Evolutionary conservation across 2,329 filamentous ascomycete species (phyloP).

Genomic region (Penicillium sp.): DNA sequence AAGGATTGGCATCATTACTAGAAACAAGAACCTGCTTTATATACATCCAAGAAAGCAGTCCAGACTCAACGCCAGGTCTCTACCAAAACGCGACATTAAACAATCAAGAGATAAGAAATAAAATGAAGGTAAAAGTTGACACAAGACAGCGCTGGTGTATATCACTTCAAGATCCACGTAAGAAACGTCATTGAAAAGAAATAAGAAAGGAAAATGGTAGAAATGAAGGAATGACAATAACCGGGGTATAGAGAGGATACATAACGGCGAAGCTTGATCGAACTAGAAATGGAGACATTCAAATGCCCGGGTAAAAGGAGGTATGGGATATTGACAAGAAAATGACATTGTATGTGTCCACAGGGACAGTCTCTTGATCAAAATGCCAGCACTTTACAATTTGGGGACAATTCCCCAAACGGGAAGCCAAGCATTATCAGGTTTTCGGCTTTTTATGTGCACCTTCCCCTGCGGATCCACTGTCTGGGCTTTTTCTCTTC

Average conservation of each 20-base stretch:
- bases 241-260: conserved; percentile 22
- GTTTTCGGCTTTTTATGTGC: conserved; percentile 41
- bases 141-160: conserved; percentile 7
- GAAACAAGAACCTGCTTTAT: conserved; percentile 14
- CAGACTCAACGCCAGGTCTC: conserved; percentile 11
- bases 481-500: conserved; percentile 46
- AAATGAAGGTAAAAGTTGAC: conserved; percentile 10
- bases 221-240: conserved; percentile 10
- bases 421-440: conserved; percentile 1
- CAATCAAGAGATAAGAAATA: conserved; percentile 9
- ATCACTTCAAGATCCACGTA: conserved; percentile 8
- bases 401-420: not conserved
- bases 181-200: conserved; percentile 1
- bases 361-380: conserved; percentile 8
- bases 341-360: conserved; percentile 9
- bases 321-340: conserved; percentile 8
- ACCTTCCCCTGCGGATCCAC: conserved; percentile 31
- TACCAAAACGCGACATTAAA: not conserved
- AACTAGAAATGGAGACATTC: conserved; percentile 5
- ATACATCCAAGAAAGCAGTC: conserved; percentile 16
- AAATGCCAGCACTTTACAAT: conserved; percentile 1
- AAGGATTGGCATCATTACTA: conserved; percentile 12
- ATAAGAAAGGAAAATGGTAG: conserved; percentile 2
- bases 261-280: conserved; percentile 17
- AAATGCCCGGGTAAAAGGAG: conserved; percentile 2